Conservation (phyloP, 2,329 filamentous ascomycete genomes). For the Ophidiomyces ophidiicola region DNA sequence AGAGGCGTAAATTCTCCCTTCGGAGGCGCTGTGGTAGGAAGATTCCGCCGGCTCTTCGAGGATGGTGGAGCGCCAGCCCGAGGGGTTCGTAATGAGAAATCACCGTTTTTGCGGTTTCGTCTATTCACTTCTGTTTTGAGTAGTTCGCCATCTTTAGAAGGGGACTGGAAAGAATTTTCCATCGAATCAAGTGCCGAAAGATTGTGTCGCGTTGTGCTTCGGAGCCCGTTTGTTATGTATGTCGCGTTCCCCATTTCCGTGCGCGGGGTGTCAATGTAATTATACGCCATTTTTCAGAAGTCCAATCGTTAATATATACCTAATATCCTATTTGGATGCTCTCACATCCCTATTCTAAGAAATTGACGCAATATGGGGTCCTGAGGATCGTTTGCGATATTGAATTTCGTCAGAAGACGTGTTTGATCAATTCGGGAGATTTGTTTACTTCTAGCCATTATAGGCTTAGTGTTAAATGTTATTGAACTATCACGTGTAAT, state of each 20-base stretch:
- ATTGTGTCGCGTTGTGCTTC: conserved; percentile 36
- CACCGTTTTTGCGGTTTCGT: conserved; percentile 39
- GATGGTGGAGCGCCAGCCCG: conserved; percentile 45
- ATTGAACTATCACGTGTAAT: too few relatives aligned
- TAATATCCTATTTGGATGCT: conserved; percentile 1
- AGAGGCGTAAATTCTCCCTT: conserved; percentile 84
- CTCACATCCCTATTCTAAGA: conserved; percentile 3
- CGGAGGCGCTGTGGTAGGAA: conserved; percentile 45
- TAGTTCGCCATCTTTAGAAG: conserved; percentile 62
- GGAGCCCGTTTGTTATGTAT: conserved; percentile 56
- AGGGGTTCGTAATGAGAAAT: conserved; percentile 57
- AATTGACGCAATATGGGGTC: conserved; percentile 1
- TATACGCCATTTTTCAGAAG: conserved; percentile 46
- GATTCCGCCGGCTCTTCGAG: conserved; percentile 51
- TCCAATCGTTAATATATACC: neutral
- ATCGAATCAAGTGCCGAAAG: conserved; percentile 59
- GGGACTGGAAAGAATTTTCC: conserved; percentile 76
- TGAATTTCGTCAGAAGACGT: conserved; percentile 18
- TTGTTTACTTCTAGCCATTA: conserved; percentile 34
- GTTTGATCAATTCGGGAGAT: conserved; percentile 18
- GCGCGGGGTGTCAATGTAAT: conserved; percentile 71
- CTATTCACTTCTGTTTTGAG: conserved; percentile 62
- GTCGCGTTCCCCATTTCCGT: conserved; percentile 75
- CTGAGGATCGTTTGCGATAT: conserved; percentile 1
- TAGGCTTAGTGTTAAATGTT: conserved; percentile 20